Evolutionary conservation across 1,284 basidiomycete species (phyloP).

Genomic region (Cutaneotrichosporon sp.): DNA sequence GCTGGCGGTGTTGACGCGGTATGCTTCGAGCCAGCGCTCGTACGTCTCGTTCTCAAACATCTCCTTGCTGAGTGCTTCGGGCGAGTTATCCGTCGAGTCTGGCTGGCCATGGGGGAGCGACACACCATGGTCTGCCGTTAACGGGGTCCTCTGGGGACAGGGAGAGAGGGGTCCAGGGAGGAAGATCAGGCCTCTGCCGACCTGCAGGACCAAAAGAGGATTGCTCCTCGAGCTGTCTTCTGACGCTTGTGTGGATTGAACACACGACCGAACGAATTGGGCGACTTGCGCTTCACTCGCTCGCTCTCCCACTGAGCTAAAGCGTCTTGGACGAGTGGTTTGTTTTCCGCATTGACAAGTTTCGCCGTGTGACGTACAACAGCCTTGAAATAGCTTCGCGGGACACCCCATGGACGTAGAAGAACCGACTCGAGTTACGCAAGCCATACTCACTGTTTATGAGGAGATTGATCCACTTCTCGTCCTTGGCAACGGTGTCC

Average conservation of each 20-base stretch:
- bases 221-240: constrained; percentile 2
- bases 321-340: not conserved
- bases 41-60: constrained; percentile 50
- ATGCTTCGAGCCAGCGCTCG: constrained; percentile 45
- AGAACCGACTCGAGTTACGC: not conserved
- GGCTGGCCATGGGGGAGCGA: not conserved
- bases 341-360: not conserved
- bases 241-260: constrained; percentile 10
- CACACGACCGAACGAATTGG: constrained; percentile 8
- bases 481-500: constrained; percentile 13
- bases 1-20: constrained; percentile 49
- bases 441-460: constrained; percentile 12
- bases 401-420: not conserved
- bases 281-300: constrained; percentile 8
- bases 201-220: not conserved
- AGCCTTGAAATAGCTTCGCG: no score
- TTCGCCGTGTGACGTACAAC: not conserved
- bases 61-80: constrained; percentile 43
- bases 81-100: constrained; percentile 38
- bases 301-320: constrained; percentile 9
- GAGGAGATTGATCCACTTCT: constrained; percentile 18
- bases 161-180: not conserved
- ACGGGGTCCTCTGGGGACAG: not conserved
- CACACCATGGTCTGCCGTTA: constrained; percentile 16
- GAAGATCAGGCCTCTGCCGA: not conserved